Evolutionary conservation across 192 early-diverging fungal species (phyloP), one percentile per base, ranked within the genome.

Genomic region (Coemansia sp.): DNA sequence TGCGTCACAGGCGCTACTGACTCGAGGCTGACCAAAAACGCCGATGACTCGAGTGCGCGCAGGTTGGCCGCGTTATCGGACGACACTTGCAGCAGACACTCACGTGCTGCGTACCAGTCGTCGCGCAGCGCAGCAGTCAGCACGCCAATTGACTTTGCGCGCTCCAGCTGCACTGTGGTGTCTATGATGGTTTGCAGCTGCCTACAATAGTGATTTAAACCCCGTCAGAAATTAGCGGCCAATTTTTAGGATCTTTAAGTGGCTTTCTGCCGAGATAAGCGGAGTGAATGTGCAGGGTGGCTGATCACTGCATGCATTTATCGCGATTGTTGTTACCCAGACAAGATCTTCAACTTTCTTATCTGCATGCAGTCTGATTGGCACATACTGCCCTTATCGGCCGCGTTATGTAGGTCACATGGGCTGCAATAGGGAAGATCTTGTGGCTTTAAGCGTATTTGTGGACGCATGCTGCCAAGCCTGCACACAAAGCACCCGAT

Each of bases 1-100:
- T 81, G 81, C 3, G 90, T 90, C 0, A 82, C 72, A n/a, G 93
- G 93, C 2, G 82, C 77, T 0, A 80, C 60, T 31, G 89, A 81
- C 61, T 94, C 93, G 7, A 94, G 82, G 72, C 90, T 89, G 58
- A 94, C 80, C 28, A 91, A 79, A 70, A 94, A 91, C 44, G 85
- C 85, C 12, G 90, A 83, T 7, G 83, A 80, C 79, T 94, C 91
- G 62, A 94, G 86, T 15, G 74, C 68, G 56, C 83, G 85, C 52
- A 94, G 81, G 40, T 80, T 79, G 36, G 65, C 84, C 42, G 76
- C 75, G 77, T 92, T 93, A 25, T 64, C 69, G 2, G 84, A 75
- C 14, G 87, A 86, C 7, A 81, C 72, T 54, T 84, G 61, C 51
- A 88, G 72, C 50, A 91, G 80, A 34, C 70, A 78, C 28, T 84